Conservation (phyloP, 73 alveolate species). For the Effrenium voratum region DNA sequence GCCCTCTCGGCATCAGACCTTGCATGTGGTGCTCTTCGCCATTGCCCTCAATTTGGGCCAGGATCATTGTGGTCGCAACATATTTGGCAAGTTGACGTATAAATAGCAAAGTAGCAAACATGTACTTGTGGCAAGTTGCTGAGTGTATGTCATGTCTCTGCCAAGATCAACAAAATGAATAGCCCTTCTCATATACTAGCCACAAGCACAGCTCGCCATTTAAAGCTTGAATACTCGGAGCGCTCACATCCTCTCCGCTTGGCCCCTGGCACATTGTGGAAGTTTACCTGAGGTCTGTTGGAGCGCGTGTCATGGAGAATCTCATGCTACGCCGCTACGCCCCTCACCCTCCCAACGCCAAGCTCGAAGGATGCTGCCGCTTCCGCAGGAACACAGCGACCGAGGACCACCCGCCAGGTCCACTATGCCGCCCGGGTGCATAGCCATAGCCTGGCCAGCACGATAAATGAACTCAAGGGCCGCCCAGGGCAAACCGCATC, state of each 20-base stretch:
- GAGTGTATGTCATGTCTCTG: no score
- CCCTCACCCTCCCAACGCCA: neutral
- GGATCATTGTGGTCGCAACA: no score
- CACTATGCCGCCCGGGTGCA: constrained; percentile 32
- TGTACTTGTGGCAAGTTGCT: no score
- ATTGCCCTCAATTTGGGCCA: no score
- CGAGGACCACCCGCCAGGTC: neutral
- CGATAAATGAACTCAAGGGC: neutral
- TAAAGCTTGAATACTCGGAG: no score
- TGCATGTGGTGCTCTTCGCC: neutral
- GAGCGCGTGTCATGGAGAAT: neutral
- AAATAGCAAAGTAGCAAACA: no score
- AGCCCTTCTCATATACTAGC: no score
- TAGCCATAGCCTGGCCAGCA: constrained; percentile 41
- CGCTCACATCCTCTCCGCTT: no score
- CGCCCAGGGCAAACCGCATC: neutral
- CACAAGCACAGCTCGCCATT: no score
- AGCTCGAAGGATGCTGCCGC: neutral
- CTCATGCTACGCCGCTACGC: neutral
- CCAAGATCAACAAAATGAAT: no score
- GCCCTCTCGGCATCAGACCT: constrained; percentile 94
- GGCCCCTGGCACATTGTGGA: constrained; percentile 53
- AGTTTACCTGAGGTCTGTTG: neutral
- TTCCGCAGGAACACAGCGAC: neutral
- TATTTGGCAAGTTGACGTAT: no score